A percentile compares a stretch with the other conserved stretches of the same genome.
Evolutionary conservation across 805 yeast species (phyloP).

Genomic region (Candida patagonica): DNA sequence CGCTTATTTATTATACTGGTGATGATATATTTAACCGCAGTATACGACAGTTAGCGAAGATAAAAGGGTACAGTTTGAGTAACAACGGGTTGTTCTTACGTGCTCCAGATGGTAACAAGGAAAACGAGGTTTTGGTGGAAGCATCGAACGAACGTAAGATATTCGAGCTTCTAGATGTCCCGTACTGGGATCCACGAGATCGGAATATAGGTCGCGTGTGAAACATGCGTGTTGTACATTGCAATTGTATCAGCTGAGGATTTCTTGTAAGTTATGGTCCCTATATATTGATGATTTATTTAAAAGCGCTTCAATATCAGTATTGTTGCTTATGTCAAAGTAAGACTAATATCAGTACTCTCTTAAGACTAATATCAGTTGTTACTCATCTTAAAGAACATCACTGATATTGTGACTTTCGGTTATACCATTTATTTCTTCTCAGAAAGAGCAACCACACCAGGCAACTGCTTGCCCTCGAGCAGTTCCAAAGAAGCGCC

Average conservation of each 20-base stretch:
- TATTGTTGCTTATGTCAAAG: no score
- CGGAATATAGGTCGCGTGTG: constrained; percentile 19
- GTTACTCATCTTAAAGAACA: no score
- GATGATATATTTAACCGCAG: constrained; percentile 42
- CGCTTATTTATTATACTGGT: constrained; percentile 46
- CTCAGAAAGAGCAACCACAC: constrained; percentile 86
- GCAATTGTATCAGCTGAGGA: no score
- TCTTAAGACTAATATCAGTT: no score
- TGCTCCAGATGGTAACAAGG: constrained; percentile 9
- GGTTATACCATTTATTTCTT: constrained; percentile 28
- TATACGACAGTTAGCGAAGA: constrained; percentile 35
- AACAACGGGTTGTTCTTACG: constrained; percentile 34
- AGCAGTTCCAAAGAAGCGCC: constrained; percentile 98
- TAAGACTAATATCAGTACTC: no score
- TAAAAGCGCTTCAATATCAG: no score
- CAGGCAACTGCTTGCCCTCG: constrained; percentile 98
- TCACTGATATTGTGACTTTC: no score
- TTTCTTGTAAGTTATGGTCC: no score
- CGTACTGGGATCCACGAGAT: constrained; percentile 29
- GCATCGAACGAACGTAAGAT: constrained; percentile 37
- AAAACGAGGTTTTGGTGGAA: constrained; percentile 30
- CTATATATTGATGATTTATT: no score
- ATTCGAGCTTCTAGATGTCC: constrained; percentile 36
- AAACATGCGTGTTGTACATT: not conserved
- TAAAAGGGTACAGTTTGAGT: constrained; percentile 32